Evolutionary conservation across 2,329 filamentous ascomycete genomes (phyloP), one percentile per base, ranked within the genome.

Genomic region (Cladosporium sp.): DNA sequence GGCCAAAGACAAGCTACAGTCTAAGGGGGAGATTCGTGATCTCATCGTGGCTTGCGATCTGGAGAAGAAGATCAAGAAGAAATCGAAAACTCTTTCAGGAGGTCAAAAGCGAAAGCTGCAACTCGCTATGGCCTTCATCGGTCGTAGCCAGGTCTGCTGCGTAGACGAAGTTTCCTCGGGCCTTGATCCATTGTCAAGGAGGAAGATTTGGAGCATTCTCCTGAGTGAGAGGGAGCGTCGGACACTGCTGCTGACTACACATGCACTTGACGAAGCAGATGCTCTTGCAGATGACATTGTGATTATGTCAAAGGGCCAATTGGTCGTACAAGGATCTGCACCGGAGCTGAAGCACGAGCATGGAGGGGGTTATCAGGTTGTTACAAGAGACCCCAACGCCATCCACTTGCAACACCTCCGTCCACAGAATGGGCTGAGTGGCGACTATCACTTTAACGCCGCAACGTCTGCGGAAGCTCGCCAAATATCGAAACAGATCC

Each of bases 121-220:
- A 65, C 76, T 95, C 3, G 88, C 87, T 6, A 90, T 95, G 82
- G 94, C 94, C 87, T 83, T 95, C 59, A 91, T 88, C 4, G 90
- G 90, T 53, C 89, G 88, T 13, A 60, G 43, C 57, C 81, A 82
- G 35, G 85, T 95, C 1, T 95, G 90, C 69, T 93, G 88, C 59
- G 83, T 95, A 7, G 90, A 95, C 57, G 90, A 95, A 67, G 88
- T 94, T 6, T 89, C 85, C 25, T 89, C 84, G 52, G 90, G 90
- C 7, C 77, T 95, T 15, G 90, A 95, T 62, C 89, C 90, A 0
- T 72, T 95, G 1, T 90, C 86, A 13, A 78, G 90, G 41, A 76
- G 89, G 20, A 95, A 93, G 69, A 87, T 95, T 20, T 95, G 90
- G 90, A 88, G 95, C 56, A 95, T 95, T 53, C 73, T 95, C 18